Conservation (phyloP, 31 red algal genomes). For the Bonnemaisonia californica region DNA sequence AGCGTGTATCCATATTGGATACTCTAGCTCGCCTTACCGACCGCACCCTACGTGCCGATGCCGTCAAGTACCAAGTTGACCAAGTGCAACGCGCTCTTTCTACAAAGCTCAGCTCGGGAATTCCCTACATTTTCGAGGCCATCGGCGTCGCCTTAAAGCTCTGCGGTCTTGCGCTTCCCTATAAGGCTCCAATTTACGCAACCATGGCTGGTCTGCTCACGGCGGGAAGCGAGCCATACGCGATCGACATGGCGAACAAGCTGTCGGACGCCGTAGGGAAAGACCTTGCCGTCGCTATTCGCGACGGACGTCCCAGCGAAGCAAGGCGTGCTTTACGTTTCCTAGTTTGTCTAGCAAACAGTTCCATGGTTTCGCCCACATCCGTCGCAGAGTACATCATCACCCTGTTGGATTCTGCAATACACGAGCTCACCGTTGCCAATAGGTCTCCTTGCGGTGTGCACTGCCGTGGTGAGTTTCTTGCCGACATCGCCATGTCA, state of each 20-base stretch:
- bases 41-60: constrained; percentile 9
- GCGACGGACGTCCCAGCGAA: constrained; percentile 44
- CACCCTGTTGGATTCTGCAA: constrained; percentile 52
- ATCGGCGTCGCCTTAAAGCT: constrained; percentile 52
- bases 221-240: constrained; percentile 37
- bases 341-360: constrained; percentile 66
- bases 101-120: constrained; percentile 8
- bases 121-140: constrained; percentile 33
- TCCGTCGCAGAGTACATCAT: constrained; percentile 59
- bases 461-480: constrained; percentile 65
- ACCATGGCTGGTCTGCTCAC: constrained; percentile 63
- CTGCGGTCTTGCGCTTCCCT: constrained; percentile 51
- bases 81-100: neutral
- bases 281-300: constrained; percentile 47
- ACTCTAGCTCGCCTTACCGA: constrained; percentile 28
- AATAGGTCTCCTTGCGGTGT: constrained; percentile 51
- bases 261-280: constrained; percentile 38
- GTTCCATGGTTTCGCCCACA: constrained; percentile 41
- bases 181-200: constrained; percentile 64
- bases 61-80: constrained; percentile 22
- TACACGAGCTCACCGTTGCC: constrained; percentile 53
- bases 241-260: constrained; percentile 42
- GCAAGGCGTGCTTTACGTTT: constrained; percentile 80
- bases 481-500: constrained; percentile 68
- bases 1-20: constrained; percentile 25